phyloP scores from a whole-genome alignment of 306 rosid species.

The Vachellia collinsii region DNA sequence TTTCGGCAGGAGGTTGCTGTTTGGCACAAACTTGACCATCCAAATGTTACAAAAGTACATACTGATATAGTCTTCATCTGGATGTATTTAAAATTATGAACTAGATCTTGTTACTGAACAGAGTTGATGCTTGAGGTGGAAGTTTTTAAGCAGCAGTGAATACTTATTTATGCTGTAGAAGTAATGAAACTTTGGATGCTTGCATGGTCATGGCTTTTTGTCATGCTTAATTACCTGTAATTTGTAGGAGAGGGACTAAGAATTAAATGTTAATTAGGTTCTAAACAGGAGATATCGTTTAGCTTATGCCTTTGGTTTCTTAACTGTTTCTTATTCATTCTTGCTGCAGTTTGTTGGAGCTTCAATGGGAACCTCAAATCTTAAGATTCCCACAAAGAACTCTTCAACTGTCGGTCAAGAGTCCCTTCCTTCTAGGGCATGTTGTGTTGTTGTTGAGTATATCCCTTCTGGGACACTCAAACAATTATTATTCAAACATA shows the following conservation, averaged over 20 bases:
- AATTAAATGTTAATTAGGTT: not conserved
- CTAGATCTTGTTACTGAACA: not conserved
- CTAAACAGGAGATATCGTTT: not conserved
- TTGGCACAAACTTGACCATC: slow-evolving; percentile 77
- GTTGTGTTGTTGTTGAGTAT: slow-evolving; percentile 77
- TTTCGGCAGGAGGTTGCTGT: slow-evolving; percentile 82
- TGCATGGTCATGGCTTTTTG: not conserved
- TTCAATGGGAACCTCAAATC: slow-evolving; percentile 73
- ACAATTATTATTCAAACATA: slow-evolving; percentile 52
- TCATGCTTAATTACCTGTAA: slow-evolving; percentile 1
- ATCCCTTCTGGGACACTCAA: slow-evolving; percentile 65
- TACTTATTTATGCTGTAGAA: not conserved
- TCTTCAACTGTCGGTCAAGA: slow-evolving; percentile 44
- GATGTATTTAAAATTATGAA: not conserved
- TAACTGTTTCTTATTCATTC: not conserved
- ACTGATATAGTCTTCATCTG: slow-evolving; percentile 13
- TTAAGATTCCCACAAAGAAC: slow-evolving; percentile 59
- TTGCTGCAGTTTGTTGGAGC: slow-evolving; percentile 67
- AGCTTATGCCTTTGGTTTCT: not conserved
- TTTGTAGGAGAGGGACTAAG: not conserved
- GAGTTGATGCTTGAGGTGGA: not conserved
- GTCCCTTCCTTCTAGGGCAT: slow-evolving; percentile 63
- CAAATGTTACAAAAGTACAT: slow-evolving; percentile 68
- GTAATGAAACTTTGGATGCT: not conserved
- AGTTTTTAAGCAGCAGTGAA: not conserved